These are phyloP conservation scores for Penicillium sp. DNA, from an alignment of 2,329 filamentous ascomycete genomes.

Conservation along the genomic window DNA sequence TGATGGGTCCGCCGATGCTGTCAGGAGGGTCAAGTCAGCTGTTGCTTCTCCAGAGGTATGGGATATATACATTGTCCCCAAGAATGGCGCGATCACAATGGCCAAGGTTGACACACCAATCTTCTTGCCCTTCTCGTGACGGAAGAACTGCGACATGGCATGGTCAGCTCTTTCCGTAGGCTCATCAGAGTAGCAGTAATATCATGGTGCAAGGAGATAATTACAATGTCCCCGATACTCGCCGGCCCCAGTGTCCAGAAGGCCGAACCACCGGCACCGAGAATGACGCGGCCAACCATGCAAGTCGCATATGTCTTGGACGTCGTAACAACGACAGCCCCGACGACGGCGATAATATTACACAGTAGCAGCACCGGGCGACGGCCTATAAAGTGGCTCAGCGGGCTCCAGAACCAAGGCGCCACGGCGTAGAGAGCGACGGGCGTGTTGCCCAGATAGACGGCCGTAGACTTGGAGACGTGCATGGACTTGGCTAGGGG, in stretches of 20 bases:
- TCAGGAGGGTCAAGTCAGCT: neutral
- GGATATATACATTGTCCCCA: conserved; percentile 6
- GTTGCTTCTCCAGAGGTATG: neutral
- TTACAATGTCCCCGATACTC: conserved; percentile 7
- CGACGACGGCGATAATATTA: conserved; percentile 5
- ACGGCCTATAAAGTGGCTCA: conserved; percentile 6
- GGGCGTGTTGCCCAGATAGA: conserved; percentile 8
- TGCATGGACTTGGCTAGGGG: conserved; percentile 3
- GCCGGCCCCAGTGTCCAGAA: conserved; percentile 8
- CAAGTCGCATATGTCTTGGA: conserved; percentile 7
- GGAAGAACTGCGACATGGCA: conserved; percentile 2
- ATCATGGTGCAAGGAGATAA: no score
- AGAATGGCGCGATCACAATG: conserved; percentile 5
- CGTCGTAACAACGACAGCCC: conserved; percentile 2
- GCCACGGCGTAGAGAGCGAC: conserved; percentile 7
- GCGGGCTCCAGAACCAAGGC: conserved; percentile 7
- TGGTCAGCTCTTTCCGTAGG: neutral
- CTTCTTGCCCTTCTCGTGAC: conserved; percentile 8
- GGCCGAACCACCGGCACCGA: conserved; percentile 8
- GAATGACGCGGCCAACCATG: conserved; percentile 6
- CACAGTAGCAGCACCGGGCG: conserved; percentile 5
- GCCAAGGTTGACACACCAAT: conserved; percentile 7
- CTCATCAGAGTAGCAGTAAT: no score
- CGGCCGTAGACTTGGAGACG: conserved; percentile 6
- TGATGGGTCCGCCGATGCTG: conserved; percentile 6